Conservation (phyloP, 345 rosid species). For the Citrus unshiu region DNA sequence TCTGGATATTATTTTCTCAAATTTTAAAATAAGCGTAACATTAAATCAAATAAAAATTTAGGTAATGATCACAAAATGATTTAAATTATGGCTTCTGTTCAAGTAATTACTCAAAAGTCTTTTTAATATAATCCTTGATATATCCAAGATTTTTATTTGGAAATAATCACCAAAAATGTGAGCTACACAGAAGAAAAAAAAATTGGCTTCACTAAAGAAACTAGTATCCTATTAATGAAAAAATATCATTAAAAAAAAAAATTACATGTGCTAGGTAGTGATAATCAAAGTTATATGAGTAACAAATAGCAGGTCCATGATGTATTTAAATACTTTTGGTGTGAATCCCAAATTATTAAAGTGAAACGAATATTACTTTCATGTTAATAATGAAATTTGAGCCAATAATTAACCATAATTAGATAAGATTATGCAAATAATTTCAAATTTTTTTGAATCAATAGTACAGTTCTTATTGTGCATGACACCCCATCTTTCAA, state of each 20-base stretch:
- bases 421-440: background rate
- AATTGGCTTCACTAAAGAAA: background rate
- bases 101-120: no score
- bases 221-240: background rate
- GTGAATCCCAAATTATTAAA: slow-evolving; percentile 1
- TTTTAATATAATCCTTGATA: background rate
- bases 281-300: background rate
- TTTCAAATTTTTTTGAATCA: background rate
- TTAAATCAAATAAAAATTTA: no score
- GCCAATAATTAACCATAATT: background rate
- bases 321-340: background rate
- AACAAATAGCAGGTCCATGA: background rate
- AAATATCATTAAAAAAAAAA: background rate
- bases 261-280: background rate
- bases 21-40: no score
- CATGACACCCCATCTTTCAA: background rate
- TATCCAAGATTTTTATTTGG: background rate
- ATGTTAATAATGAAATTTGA: background rate
- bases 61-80: no score
- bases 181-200: background rate
- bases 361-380: background rate
- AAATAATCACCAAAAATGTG: background rate
- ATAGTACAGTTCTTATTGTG: background rate
- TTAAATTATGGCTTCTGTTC: no score
- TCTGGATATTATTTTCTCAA: no score